Conservation (phyloP, 441 rosid genomes). For the Brassica hybrid region DNA sequence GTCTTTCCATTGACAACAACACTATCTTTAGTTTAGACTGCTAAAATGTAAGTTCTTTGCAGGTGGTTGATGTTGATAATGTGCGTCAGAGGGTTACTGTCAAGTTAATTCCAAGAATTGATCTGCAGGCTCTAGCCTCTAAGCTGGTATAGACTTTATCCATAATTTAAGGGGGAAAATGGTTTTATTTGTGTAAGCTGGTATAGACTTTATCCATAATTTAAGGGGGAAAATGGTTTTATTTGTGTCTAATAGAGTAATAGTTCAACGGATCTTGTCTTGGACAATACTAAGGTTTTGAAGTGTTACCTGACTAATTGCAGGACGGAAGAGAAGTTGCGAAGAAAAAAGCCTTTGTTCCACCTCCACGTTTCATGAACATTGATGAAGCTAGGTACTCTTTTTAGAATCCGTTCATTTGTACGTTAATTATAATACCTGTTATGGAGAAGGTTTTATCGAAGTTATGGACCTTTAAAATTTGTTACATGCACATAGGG, state of each 20-base stretch:
- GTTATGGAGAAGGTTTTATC: conserved; percentile 3
- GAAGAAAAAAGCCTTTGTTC: conserved; percentile 93
- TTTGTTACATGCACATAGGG: conserved; percentile 55
- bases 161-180: no score
- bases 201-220: conserved; percentile 46
- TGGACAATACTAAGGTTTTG: neutral
- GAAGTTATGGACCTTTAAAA: neutral
- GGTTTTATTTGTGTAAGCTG: no score
- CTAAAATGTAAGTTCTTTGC: conserved; percentile 29
- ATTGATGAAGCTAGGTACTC: conserved; percentile 93
- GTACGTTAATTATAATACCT: neutral
- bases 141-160: conserved; percentile 66
- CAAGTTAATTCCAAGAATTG: conserved; percentile 94
- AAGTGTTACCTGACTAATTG: conserved; percentile 13
- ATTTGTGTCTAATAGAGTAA: no score
- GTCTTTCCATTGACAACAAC: conserved; percentile 9
- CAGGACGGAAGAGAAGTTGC: conserved; percentile 92
- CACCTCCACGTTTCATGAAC: conserved; percentile 97
- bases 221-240: no score
- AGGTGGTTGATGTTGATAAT: conserved; percentile 98
- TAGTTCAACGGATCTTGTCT: no score
- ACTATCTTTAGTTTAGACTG: neutral
- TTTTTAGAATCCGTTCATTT: conserved; percentile 1
- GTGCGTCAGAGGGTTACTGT: conserved; percentile 92
- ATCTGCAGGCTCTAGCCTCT: conserved; percentile 91